A percentile compares a stretch with the other conserved stretches of the same genome.
Evolutionary conservation across 306 rosid genomes (phyloP).

Genomic region (Delonix regia): DNA sequence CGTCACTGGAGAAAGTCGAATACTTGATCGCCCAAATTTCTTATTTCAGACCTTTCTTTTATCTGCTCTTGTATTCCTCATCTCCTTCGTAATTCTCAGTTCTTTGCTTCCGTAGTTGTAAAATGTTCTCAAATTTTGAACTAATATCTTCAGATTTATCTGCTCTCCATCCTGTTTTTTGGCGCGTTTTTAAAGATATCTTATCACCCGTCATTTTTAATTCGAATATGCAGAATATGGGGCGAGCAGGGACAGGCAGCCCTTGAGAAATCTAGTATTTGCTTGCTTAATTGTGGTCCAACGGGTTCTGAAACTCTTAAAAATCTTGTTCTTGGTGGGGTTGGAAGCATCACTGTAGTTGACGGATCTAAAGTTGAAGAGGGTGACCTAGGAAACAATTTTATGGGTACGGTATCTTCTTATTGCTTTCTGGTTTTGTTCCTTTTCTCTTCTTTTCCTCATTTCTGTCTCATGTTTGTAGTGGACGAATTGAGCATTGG

Average conservation of each 20-base stretch:
- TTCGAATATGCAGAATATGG: conserved; percentile 20
- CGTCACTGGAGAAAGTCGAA: background rate
- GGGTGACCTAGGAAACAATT: conserved; percentile 96
- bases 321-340: conserved; percentile 92
- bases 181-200: background rate
- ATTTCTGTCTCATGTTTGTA: background rate
- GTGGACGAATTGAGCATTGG: conserved; percentile 84
- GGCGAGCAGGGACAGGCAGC: conserved; percentile 20
- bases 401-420: conserved; percentile 50
- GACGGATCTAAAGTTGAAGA: conserved; percentile 91
- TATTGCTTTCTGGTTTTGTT: background rate
- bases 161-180: background rate
- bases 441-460: background rate
- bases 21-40: background rate
- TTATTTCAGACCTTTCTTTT: background rate
- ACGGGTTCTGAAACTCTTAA: conserved; percentile 93
- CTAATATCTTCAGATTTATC: background rate
- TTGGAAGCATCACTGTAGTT: conserved; percentile 94
- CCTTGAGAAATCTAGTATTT: conserved; percentile 19
- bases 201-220: background rate
- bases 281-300: conserved; percentile 85
- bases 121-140: background rate
- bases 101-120: background rate
- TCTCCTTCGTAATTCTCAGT: background rate
- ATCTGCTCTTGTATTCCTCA: background rate